Evolutionary conservation across 306 rosid genomes (phyloP).

Genomic region (Cicer pinnatifidum): DNA sequence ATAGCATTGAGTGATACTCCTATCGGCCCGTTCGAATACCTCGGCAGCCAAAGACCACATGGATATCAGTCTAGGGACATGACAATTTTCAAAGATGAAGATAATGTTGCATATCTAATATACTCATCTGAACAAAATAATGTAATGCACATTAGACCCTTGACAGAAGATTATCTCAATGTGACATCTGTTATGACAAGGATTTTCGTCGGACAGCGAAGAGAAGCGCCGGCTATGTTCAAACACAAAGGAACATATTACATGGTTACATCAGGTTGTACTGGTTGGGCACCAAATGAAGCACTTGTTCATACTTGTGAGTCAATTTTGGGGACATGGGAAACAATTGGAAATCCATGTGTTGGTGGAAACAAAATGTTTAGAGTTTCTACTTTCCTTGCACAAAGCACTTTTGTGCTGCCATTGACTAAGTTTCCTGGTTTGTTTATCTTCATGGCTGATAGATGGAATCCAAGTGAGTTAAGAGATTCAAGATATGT

Average conservation of each 20-base stretch:
- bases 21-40: conserved; percentile 79
- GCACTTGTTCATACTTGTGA: conserved; percentile 43
- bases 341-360: conserved; percentile 90
- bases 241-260: conserved; percentile 84
- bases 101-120: conserved; percentile 72
- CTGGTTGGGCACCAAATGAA: conserved; percentile 52
- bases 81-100: conserved; percentile 89
- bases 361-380: conserved; percentile 79
- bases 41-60: conserved; percentile 82
- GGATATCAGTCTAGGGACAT: conserved; percentile 88
- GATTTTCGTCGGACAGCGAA: conserved; percentile 77
- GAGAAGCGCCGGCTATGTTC: conserved; percentile 95
- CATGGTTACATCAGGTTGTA: conserved; percentile 96
- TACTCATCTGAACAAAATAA: conserved; percentile 91
- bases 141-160: conserved; percentile 80
- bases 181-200: conserved; percentile 60
- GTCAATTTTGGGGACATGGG: conserved; percentile 90
- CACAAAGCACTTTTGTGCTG: conserved; percentile 86
- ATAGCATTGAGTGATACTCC: conserved; percentile 58
- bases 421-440: conserved; percentile 66
- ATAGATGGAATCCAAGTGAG: conserved; percentile 89
- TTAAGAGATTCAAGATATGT: conserved; percentile 86
- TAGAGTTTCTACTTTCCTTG: conserved; percentile 69
- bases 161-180: conserved; percentile 75
- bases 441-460: conserved; percentile 83